Conservation (phyloP, 108 stramenopile genomes). For the Cyclotella distinguenda region DNA sequence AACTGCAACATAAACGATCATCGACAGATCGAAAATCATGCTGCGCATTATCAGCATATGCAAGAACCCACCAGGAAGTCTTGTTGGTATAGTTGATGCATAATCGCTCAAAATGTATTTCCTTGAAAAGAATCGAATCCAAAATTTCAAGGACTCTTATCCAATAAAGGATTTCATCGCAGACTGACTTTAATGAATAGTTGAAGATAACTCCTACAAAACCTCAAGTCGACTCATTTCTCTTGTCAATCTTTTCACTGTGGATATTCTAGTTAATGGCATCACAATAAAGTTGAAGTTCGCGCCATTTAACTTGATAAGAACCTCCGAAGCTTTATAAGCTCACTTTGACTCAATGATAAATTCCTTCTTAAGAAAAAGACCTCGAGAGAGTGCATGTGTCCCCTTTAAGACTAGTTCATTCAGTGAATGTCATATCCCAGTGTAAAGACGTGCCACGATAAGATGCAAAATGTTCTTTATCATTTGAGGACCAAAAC, state of each 20-base stretch:
- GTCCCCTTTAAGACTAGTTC: too few species aligned
- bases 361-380: conserved; percentile 49
- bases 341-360: conserved; percentile 60
- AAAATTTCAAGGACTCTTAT: conserved; percentile 97
- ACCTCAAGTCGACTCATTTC: conserved; percentile 45
- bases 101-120: conserved; percentile 88
- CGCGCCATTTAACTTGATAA: conserved; percentile 87
- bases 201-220: conserved; percentile 3
- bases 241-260: conserved; percentile 31
- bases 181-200: background rate
- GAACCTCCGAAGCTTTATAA: conserved; percentile 77
- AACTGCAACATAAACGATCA: background rate
- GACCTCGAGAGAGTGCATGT: conserved; percentile 56
- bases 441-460: too few species aligned
- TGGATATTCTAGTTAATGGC: conserved; percentile 53
- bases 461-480: too few species aligned
- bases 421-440: too few species aligned
- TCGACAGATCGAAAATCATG: background rate
- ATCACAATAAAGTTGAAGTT: conserved; percentile 75
- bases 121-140: conserved; percentile 94
- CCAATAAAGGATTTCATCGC: background rate
- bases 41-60: background rate
- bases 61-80: conserved; percentile 47
- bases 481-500: conserved; percentile 58
- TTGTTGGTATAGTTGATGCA: conserved; percentile 96